Percentiles rank a stretch among this genome's conserved stretches.
Evolutionary conservation across 805 yeast genomes (phyloP).

Genomic region (Metschnikowia peoriensis): DNA sequence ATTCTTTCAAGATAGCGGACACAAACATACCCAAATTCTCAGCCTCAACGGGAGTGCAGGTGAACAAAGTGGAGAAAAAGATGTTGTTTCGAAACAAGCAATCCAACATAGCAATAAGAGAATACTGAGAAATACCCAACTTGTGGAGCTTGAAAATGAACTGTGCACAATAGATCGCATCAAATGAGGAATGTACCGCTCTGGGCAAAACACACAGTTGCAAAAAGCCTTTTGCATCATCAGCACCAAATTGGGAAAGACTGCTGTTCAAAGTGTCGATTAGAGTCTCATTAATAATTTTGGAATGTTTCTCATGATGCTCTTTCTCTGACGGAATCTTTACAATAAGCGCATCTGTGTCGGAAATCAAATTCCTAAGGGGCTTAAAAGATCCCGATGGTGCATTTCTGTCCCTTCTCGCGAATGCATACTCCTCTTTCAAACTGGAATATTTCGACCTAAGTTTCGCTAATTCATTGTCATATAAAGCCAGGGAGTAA

Average conservation of each 20-base stretch:
- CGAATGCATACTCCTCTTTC: constrained; percentile 31
- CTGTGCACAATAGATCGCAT: constrained; percentile 67
- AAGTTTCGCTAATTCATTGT: constrained; percentile 42
- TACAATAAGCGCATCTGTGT: constrained; percentile 25
- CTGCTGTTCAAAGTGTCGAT: constrained; percentile 39
- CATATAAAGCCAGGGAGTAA: constrained; percentile 51
- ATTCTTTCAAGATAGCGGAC: constrained; percentile 48
- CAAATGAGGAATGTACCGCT: constrained; percentile 73
- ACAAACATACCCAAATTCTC: constrained; percentile 80
- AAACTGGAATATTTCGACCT: constrained; percentile 33
- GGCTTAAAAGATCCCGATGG: constrained; percentile 20
- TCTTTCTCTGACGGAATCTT: constrained; percentile 39
- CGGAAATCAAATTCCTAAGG: constrained; percentile 23
- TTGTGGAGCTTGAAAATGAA: constrained; percentile 56
- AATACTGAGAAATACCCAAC: constrained; percentile 32
- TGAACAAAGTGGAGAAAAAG: constrained; percentile 58
- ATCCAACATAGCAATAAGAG: constrained; percentile 40
- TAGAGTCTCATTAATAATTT: constrained; percentile 29
- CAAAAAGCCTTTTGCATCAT: constrained; percentile 35
- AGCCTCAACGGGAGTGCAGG: constrained; percentile 73
- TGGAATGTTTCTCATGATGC: constrained; percentile 45
- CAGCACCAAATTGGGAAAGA: constrained; percentile 6
- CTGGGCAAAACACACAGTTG: constrained; percentile 75
- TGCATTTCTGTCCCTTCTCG: constrained; percentile 25
- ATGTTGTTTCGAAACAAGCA: constrained; percentile 48